Evolutionary conservation across 192 early-diverging fungal species (phyloP), one percentile per base, ranked within the genome.

Genomic region (Irineochytrium annulatum): DNA sequence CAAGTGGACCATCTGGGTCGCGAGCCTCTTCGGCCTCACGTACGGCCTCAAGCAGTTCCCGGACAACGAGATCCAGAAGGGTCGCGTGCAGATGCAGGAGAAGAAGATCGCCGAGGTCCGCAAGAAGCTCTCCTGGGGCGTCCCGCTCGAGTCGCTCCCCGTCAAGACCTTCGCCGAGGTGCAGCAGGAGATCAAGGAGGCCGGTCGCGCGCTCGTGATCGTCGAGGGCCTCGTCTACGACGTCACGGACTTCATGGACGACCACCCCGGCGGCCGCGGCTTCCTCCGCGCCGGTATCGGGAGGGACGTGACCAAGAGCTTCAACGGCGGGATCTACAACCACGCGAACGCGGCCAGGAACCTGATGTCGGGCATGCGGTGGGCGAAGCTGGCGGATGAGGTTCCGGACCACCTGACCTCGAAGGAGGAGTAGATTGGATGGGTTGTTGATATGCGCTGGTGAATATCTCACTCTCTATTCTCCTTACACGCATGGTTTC

Each of bases 301-400:
- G 59, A 87, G 89, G 68, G 91, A 97, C 63, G 83, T 87, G 65
- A 92, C 93, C 5, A 78, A 74, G 14, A 77, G 88, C 1, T 95
- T 95, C 77, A 90, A 95, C 58, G 93, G 94, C 91, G 91, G 88
- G 49, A 79, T 95, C 16, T 94, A 97, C 71, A 76, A 88, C 65
- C 94, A 97, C 68, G 82, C 86, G 64, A 95, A 91, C 59, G 91
- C 89, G 29, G 93, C 93, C 1, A 76, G 90, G 43, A 89, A 92
- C 72, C 72, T 97, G 54, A 71, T 91, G 79, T 79, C 55, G 6
- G 27, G 34, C 3, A 68, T 79, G 76, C 43, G 77, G 5, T 65
- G 33, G 24, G 77, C 63, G 13, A 48, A 26, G 17, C 33, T 79
- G 17, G 28, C 62, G 5, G 77, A 71, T 1, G 61, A 30, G 20